phyloP scores from a whole-genome alignment of 169 alveolate species.

The Cryptosporidium felis region DNA sequence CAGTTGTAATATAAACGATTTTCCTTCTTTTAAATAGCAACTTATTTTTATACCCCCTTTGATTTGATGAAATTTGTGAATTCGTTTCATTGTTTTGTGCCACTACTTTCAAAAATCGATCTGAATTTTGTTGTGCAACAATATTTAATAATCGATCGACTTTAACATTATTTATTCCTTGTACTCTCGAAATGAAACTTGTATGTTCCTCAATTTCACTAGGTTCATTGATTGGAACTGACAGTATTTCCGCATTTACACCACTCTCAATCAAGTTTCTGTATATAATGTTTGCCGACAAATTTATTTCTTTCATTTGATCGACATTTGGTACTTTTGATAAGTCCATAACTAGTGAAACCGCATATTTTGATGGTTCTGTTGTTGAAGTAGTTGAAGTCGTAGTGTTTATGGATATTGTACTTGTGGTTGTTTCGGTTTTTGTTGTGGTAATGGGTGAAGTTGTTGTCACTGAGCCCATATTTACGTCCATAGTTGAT shows the following conservation, averaged over 20 bases:
- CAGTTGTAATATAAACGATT: conserved; percentile 53
- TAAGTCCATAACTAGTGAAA: conserved; percentile 59
- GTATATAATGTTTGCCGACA: conserved; percentile 54
- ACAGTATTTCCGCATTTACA: conserved; percentile 32
- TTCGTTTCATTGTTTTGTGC: background rate
- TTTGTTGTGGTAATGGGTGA: background rate
- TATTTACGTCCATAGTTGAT: background rate
- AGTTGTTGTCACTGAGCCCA: background rate
- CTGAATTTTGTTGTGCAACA: conserved; percentile 26
- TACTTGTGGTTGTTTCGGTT: background rate
- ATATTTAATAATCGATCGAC: conserved; percentile 42
- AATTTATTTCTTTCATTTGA: conserved; percentile 52
- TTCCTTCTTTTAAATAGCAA: background rate
- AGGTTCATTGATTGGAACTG: conserved; percentile 21
- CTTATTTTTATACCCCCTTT: conserved; percentile 13
- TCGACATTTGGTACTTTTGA: conserved; percentile 59
- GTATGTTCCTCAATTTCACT: background rate
- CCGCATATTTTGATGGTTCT: conserved; percentile 53
- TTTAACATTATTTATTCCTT: background rate
- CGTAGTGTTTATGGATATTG: background rate
- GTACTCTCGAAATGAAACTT: conserved; percentile 19
- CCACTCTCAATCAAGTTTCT: conserved; percentile 55
- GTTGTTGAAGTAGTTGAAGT: background rate
- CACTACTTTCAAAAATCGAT: background rate
- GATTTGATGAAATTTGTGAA: background rate